These are phyloP conservation scores for Austropuccinia psidii DNA, from an alignment of 1,284 basidiomycete genomes.

Conservation along the genomic window DNA sequence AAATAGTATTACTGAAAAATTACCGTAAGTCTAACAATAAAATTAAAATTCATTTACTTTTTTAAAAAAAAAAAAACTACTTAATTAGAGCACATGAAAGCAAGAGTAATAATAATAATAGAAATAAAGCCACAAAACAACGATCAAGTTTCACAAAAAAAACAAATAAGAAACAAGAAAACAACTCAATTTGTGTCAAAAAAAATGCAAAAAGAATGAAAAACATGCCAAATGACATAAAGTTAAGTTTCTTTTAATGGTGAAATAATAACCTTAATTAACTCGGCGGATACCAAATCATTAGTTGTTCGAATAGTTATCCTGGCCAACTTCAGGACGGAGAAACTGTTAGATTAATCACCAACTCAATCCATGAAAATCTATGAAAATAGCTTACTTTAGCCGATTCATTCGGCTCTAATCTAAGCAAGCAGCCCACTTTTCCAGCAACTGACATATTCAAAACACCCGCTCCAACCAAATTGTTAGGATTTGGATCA, in stretches of 20 bases:
- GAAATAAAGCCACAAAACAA: too few species aligned
- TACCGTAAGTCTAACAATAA: too few species aligned
- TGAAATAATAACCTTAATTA: constrained; percentile 51
- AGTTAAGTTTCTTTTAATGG: constrained; percentile 17
- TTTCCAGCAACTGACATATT: constrained; percentile 81
- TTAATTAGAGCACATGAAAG: too few species aligned
- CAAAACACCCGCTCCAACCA: constrained; percentile 85
- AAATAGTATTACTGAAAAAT: too few species aligned
- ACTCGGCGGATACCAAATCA: constrained; percentile 74
- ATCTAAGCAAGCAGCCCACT: constrained; percentile 81
- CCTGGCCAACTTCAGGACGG: constrained; percentile 65
- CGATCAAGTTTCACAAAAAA: too few species aligned
- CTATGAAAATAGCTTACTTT: constrained; percentile 58
- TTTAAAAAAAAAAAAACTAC: too few species aligned
- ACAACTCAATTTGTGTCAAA: too few species aligned
- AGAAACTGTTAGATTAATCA: background rate
- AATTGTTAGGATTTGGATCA: constrained; percentile 60
- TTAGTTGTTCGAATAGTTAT: constrained; percentile 92
- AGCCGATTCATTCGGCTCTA: constrained; percentile 91
- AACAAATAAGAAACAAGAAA: too few species aligned
- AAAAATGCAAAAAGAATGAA: background rate
- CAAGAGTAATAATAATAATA: too few species aligned
- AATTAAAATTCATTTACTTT: too few species aligned
- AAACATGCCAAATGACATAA: background rate
- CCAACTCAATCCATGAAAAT: background rate